Evolutionary conservation across 768 basidiomycete genomes (phyloP).

Genomic region (Naematelia aurantialba): DNA sequence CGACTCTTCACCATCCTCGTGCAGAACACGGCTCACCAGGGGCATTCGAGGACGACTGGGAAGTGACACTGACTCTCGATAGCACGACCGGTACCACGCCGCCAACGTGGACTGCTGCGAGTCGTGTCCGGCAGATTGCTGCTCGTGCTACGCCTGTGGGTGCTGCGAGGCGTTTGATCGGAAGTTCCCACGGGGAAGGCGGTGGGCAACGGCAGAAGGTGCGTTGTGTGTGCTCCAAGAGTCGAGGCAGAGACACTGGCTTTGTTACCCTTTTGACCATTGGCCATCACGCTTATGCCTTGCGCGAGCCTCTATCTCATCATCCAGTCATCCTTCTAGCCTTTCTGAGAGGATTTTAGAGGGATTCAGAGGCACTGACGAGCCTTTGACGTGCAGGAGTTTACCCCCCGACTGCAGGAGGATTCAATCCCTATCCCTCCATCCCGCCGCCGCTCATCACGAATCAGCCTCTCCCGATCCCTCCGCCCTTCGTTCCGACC

Average conservation of each 20-base stretch:
- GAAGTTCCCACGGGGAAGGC: background rate
- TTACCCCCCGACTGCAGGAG: no score
- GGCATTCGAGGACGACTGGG: no score
- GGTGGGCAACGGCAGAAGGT: background rate
- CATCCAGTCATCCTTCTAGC: no score
- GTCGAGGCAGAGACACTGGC: no score
- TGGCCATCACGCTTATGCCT: no score
- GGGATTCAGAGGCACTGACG: no score
- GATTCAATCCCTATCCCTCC: no score
- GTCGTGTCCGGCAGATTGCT: background rate
- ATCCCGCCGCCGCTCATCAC: slow-evolving; percentile 5
- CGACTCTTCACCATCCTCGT: background rate
- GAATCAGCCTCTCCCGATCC: slow-evolving; percentile 10
- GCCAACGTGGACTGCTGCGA: background rate
- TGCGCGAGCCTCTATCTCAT: no score
- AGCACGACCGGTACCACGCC: background rate
- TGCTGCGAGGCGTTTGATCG: background rate
- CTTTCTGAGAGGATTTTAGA: no score
- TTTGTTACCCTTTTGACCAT: no score
- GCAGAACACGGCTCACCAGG: background rate
- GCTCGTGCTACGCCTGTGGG: background rate
- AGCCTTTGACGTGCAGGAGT: no score
- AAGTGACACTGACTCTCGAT: no score
- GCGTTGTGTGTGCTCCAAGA: background rate
- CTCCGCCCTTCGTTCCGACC: slow-evolving; percentile 10